Evolutionary conservation across 805 yeast genomes (phyloP), one percentile per base, ranked within the genome.

Genomic region (Crinitomyces ghanaensis): DNA sequence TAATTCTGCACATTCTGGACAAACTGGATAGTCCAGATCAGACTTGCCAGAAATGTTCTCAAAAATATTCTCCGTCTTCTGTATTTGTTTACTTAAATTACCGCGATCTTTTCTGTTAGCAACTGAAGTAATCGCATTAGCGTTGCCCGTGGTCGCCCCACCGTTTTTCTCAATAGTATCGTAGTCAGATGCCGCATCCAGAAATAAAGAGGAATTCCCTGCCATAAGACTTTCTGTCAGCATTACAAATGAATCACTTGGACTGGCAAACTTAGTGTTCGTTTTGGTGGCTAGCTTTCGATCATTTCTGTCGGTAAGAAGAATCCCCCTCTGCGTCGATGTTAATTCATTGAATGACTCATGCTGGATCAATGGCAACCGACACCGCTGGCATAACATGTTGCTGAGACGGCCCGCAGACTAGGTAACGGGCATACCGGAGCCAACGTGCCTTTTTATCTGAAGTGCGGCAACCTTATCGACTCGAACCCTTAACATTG

Each of bases 1-100:
- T 14, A 66, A 52, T 27, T 67, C 72, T 5, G 91, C 79, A 54
- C 98, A 91, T 28, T 86, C 96, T 16, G 66, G 66, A 46, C 97
- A 88, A 11, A 91, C 72, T 0, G 98, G 98, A 48, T 74, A 75
- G 42, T 83, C 93, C 11, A 88, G 66, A 39, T 77, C 84, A 33
- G 77, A 76, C 40, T 79, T 77, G 4, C 70, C 63, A 0, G 91
- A 77, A 4, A 88, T 56, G 2, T 80, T 63, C 41, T 78, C 77
- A 51, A 83, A 85, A 2, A 88, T 68, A 24, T 70, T 71, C 2
- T 72, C 72, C 21, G 84, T 0, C 74, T 64, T 29, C 66, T 27
- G 14, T 40, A n/a, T 19, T 39, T 16, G 5, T 12, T 8, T 17
- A 9, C 22, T 11, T 13, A 8, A 9, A 15, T 12, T 6, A 21